Evolutionary conservation across 1,284 basidiomycete genomes (phyloP).

Genomic region (Xerocomus minutiporus): DNA sequence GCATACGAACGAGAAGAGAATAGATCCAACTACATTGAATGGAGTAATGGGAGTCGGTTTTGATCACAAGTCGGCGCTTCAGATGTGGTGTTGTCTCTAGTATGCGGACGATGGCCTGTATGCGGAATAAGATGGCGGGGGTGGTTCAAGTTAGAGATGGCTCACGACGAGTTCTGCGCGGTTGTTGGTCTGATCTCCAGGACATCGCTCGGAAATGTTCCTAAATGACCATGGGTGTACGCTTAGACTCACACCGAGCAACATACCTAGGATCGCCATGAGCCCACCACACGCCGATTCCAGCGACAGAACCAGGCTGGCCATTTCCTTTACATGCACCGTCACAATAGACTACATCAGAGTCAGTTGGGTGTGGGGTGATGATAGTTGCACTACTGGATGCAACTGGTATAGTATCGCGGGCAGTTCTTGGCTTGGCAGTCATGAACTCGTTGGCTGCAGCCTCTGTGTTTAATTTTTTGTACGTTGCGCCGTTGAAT

Average conservation of each 20-base stretch:
- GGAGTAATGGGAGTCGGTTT: constrained; percentile 73
- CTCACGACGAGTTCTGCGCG: constrained; percentile 78
- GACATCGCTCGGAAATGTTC: constrained; percentile 73
- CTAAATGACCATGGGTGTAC: constrained; percentile 34
- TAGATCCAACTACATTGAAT: constrained; percentile 52
- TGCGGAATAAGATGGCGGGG: constrained; percentile 4
- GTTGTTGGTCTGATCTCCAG: constrained; percentile 84
- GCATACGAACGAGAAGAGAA: neutral
- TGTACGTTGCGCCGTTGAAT: constrained; percentile 53
- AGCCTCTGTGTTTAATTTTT: constrained; percentile 51
- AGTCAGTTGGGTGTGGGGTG: neutral
- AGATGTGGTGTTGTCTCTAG: constrained; percentile 61
- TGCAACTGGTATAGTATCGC: neutral
- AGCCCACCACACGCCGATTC: constrained; percentile 78
- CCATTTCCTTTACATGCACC: constrained; percentile 81
- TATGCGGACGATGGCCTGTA: constrained; percentile 69
- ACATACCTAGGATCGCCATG: constrained; percentile 53
- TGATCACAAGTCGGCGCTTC: constrained; percentile 57
- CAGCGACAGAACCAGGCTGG: constrained; percentile 51
- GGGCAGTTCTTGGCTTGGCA: no score
- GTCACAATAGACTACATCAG: constrained; percentile 66
- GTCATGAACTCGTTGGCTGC: constrained; percentile 48
- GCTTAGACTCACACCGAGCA: neutral
- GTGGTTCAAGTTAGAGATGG: neutral
- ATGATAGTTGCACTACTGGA: neutral